Evolutionary conservation across 352 stramenopile genomes (phyloP).

Genomic region (Phytophthora lateralis): DNA sequence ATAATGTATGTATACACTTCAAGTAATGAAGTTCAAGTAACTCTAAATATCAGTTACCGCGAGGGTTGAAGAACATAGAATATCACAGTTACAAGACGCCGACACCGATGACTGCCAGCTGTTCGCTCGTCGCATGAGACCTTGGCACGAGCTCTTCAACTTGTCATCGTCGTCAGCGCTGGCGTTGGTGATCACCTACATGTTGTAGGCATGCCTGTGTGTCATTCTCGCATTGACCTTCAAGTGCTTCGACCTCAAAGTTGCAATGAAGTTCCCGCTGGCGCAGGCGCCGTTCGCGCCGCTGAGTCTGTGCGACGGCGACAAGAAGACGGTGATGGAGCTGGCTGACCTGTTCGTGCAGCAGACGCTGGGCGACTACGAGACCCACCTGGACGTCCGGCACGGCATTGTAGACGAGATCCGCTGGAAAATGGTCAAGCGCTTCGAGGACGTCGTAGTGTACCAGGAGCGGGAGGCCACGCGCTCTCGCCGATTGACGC

Average conservation of each 20-base stretch:
- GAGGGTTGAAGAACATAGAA: background rate
- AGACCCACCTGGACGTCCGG: conserved; percentile 27
- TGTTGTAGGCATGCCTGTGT: background rate
- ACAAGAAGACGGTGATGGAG: conserved; percentile 27
- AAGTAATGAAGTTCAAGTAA: background rate
- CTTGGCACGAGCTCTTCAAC: conserved; percentile 13
- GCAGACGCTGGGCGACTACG: conserved; percentile 40
- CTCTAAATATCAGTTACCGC: background rate
- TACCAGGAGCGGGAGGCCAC: conserved; percentile 36
- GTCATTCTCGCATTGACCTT: conserved; percentile 18
- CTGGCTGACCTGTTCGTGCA: conserved; percentile 42
- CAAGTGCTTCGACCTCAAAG: conserved; percentile 7
- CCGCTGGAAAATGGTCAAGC: conserved; percentile 48
- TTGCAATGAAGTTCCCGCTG: conserved; percentile 39
- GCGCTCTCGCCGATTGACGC: conserved; percentile 8
- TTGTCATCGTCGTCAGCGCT: conserved; percentile 23
- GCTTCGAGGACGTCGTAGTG: conserved; percentile 38
- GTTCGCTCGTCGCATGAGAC: conserved; percentile 25
- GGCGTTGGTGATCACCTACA: conserved; percentile 3
- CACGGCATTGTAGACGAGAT: conserved; percentile 33
- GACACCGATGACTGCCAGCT: conserved; percentile 13
- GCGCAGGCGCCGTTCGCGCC: conserved; percentile 39
- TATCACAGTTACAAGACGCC: background rate
- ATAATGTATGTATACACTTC: background rate
- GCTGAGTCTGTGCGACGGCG: conserved; percentile 25